Percentiles rank a stretch among this genome's conserved stretches.
phyloP scores from a whole-genome alignment of 306 rosid genomes.

The Styphnolobium japonicum region DNA sequence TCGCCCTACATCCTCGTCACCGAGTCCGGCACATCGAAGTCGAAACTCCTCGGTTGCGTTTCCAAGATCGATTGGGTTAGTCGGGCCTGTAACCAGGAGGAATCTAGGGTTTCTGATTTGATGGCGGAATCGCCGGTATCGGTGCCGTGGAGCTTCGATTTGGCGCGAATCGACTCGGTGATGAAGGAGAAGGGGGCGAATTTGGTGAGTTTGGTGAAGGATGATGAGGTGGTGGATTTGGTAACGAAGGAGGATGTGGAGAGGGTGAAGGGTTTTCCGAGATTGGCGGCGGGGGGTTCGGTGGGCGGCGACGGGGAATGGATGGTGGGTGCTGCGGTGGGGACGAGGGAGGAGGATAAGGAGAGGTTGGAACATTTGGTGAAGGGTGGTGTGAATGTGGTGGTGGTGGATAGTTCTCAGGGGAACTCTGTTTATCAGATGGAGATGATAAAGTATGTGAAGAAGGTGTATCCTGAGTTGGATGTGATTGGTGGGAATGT shows the following conservation, averaged over 20 bases:
- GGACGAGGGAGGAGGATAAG: constrained; percentile 84
- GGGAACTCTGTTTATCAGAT: constrained; percentile 85
- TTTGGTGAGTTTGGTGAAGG: constrained; percentile 47
- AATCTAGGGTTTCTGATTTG: too few species aligned
- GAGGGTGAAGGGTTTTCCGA: constrained; percentile 66
- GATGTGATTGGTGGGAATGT: constrained; percentile 97
- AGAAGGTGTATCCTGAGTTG: constrained; percentile 51
- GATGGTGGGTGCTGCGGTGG: constrained; percentile 80
- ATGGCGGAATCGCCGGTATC: constrained; percentile 41
- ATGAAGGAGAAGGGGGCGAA: constrained; percentile 41
- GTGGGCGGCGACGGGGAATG: constrained; percentile 73
- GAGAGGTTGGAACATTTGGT: constrained; percentile 76
- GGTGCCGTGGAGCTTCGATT: constrained; percentile 52
- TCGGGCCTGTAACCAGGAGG: too few species aligned
- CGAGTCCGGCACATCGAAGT: constrained; percentile 41
- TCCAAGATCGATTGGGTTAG: constrained; percentile 42
- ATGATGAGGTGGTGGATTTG: constrained; percentile 55
- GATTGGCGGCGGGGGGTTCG: constrained; percentile 56
- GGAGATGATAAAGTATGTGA: constrained; percentile 84
- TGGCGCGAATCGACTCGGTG: constrained; percentile 29
- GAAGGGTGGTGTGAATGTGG: constrained; percentile 76
- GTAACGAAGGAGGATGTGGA: constrained; percentile 66
- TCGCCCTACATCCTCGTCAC: constrained; percentile 63
- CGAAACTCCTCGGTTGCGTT: constrained; percentile 63
- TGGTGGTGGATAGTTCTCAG: constrained; percentile 90